Percentiles rank a stretch among this genome's conserved stretches.
Evolutionary conservation across 208 protist species (phyloP).

Genomic region (Wallacemonas sp.): DNA sequence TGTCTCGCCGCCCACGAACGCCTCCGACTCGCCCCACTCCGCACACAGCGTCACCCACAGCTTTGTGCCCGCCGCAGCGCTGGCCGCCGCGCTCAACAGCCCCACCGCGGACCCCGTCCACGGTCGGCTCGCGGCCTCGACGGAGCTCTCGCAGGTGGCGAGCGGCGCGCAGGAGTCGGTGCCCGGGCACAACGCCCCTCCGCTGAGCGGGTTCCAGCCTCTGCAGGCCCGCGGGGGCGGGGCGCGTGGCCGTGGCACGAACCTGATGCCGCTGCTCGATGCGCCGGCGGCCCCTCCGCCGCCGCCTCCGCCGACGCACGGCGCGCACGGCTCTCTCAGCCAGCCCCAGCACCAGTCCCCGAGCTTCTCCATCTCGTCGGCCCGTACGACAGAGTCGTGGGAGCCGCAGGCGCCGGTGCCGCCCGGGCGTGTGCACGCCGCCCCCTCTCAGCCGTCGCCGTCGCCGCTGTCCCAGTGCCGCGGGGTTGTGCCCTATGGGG

Average conservation of each 20-base stretch:
- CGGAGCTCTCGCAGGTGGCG: not conserved
- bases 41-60: conserved; percentile 1
- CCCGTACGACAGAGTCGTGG: too few relatives aligned
- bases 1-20: not conserved
- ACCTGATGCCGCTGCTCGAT: not conserved
- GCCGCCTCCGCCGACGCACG: not conserved
- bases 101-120: not conserved
- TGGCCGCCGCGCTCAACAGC: not conserved
- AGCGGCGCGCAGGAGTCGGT: too few relatives aligned
- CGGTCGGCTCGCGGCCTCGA: too few relatives aligned
- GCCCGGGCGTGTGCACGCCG: too few relatives aligned
- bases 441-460: too few relatives aligned
- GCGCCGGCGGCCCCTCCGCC: too few relatives aligned
- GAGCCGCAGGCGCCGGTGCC: too few relatives aligned
- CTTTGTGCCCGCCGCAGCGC: not conserved
- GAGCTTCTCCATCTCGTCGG: too few relatives aligned
- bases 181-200: not conserved
- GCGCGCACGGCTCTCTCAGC: not conserved
- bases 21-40: conserved; percentile 1
- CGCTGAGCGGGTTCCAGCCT: conserved; percentile 8
- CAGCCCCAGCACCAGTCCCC: not conserved
- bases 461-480: too few relatives aligned
- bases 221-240: conserved; percentile 6
- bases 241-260: not conserved
- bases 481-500: too few relatives aligned